Evolutionary conservation across 2,329 filamentous ascomycete genomes (phyloP), one percentile per base, ranked within the genome.

Genomic region (Pseudopyrenochaeta lycopersici): DNA sequence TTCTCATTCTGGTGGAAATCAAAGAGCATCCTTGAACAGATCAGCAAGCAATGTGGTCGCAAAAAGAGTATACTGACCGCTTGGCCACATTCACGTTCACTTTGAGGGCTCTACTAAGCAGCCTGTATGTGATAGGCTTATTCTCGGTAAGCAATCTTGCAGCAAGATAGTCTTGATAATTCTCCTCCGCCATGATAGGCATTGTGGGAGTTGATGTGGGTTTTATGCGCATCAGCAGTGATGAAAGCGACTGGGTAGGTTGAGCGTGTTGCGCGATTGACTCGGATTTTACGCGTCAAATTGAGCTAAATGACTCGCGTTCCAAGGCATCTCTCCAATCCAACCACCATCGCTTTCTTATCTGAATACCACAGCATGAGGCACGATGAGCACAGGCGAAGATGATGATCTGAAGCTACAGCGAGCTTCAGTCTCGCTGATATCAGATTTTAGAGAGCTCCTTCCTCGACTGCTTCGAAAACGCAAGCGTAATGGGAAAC

Each of bases 71-170:
- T 54, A 75, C 85, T 62, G 79, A 96, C 93, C 93, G 88, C 77
- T 99, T 99, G 11, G 95, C 95, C 38, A 85, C 81, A 71, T 96
- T 95, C 74, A 90, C 89, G 73, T 97, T 90, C 39, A 97, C 84
- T 68, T 92, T 90, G 48, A 97, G 78, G 33, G 88, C 89, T 68
- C 94, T 86, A 76, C 92, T 95, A 57, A 99, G 79, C 43, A 89
- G 81, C 45, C 92, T 89, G 80, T 97, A 98, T 45, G 91, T 96
- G 68, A 97, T 90, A 58, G 89, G 84, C 60, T 86, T 86, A 62
- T 88, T 86, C 70, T 96, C 91, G 52, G 87, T 88, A 59, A 97
- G 82, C 52, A 97, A 84, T 68, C 88, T 86, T 64, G 88, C 86
- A 4, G 90, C 90, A 6, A 97, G 84, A 67, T 87, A 94, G 51